Conservation (phyloP, 495 filamentous ascomycete species). For the Talaromyces wortmannii region DNA sequence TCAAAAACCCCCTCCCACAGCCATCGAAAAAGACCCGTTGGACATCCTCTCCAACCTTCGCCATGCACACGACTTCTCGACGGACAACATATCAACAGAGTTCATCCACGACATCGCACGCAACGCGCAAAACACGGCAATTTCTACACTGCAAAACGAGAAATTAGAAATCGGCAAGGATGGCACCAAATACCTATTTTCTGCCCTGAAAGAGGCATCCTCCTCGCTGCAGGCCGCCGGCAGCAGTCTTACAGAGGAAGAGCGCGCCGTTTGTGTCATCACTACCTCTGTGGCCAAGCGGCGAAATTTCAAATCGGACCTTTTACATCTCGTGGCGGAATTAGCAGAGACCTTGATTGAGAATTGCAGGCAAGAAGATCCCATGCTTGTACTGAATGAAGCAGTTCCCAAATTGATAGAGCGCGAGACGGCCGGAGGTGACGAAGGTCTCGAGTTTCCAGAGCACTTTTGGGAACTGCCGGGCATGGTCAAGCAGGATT, state of each 20-base stretch:
- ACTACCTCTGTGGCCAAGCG: background rate
- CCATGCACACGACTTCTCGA: no score
- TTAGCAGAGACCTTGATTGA: conserved; percentile 16
- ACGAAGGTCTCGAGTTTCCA: conserved; percentile 40
- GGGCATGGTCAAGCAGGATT: conserved; percentile 16
- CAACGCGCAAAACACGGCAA: background rate
- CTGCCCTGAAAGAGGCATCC: background rate
- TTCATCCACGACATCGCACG: no score
- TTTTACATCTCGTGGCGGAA: conserved; percentile 42
- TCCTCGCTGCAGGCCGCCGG: background rate
- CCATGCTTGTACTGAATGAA: background rate
- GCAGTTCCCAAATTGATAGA: background rate
- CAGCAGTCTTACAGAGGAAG: background rate
- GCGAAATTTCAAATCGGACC: conserved; percentile 37
- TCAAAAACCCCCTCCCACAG: no score
- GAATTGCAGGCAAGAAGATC: background rate
- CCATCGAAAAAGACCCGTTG: no score
- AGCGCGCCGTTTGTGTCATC: background rate
- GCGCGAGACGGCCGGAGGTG: conserved; percentile 9
- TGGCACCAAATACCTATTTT: background rate
- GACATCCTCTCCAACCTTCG: no score
- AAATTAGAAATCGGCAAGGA: conserved; percentile 3
- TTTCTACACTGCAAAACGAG: background rate
- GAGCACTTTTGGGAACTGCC: conserved; percentile 18
- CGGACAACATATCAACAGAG: no score